Base-by-base conservation (phyloP, 768 basidiomycete genomes). In the Dacryopinax primogenitus region DNA sequence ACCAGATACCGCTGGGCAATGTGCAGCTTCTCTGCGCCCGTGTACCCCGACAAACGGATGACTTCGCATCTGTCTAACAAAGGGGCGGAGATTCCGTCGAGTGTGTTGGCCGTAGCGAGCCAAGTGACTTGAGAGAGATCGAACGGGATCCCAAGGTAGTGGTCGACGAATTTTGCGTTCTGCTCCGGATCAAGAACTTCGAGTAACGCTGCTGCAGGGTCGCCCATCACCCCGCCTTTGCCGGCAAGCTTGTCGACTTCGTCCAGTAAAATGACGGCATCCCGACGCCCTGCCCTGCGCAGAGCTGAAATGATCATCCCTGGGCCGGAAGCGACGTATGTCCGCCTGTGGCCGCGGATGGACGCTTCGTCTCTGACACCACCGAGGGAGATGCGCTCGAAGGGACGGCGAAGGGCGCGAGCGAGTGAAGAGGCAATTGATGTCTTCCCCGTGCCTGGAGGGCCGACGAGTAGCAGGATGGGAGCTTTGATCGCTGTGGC, bases 121-220 rank as follows among this genome's bases (percentile, higher is more conserved):
- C 96, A 95, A 21, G 95, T 78, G 15, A 94, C 85, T 71, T 90
- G 90, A 64, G 86, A 88, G 62, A 95, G 81, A 70, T 94, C 90
- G 63, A 94, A 82, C 1, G 91, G 90, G 11, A 90, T 85, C 67
- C 92, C 91, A 72, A 93, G 82, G 71, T 92, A 95, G 76, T 96
- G 93, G 74, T 96, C 93, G 84, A 90, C 70, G 33, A 73, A 68
- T 7, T 39, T 66, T 6, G 63, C 82, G 67, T 93, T 94, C 74
- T 95, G 92, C 73, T 96, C 94, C 0, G 94, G 94, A 72, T 96
- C 94, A 63, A 97, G 79, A 0, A 94, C 92, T 71, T 97, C 93
- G 2, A 97, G 76, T 66, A 97, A 74, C 0, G 93, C 93, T 37
- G 94, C 94, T 1, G 83, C 84, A 15, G 93, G 93, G 73, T 95